Conservation (phyloP, 306 rosid species). For the Astragalus glycyphyllos region DNA sequence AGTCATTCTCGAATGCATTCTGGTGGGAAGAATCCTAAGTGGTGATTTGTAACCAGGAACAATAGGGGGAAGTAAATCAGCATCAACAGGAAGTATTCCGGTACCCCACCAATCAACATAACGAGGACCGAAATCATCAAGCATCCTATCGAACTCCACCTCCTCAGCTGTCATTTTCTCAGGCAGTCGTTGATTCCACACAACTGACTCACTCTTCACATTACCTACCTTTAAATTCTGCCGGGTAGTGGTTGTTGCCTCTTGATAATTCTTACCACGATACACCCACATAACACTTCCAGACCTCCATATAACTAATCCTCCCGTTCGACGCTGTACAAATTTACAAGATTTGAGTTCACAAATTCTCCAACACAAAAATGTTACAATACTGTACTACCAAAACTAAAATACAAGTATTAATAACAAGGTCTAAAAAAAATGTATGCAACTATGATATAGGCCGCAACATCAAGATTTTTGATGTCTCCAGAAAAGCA, state of each 20-base stretch:
- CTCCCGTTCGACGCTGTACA: conserved; percentile 90
- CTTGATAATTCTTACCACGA: conserved; percentile 79
- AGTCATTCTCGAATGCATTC: conserved; percentile 76
- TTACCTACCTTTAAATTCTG: conserved; percentile 47
- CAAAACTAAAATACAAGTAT: background rate
- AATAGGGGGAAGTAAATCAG: conserved; percentile 82
- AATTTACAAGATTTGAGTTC: conserved; percentile 62
- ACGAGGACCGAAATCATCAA: conserved; percentile 92
- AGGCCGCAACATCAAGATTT: no score
- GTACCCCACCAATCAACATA: conserved; percentile 97
- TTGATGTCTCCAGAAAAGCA: no score
- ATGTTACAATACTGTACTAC: background rate
- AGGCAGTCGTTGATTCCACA: conserved; percentile 43
- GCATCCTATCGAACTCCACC: conserved; percentile 68
- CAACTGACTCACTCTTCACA: conserved; percentile 45
- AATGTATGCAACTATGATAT: no score
- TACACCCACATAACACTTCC: conserved; percentile 95
- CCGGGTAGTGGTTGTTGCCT: conserved; percentile 49
- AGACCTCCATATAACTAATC: conserved; percentile 84
- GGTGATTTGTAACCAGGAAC: conserved; percentile 88
- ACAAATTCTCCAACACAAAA: conserved; percentile 31
- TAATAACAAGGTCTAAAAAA: no score
- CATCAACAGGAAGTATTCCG: conserved; percentile 94
- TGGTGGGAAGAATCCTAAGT: conserved; percentile 88
- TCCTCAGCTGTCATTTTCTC: conserved; percentile 73